Percentiles rank a stretch among this genome's conserved stretches.
These are phyloP conservation scores for Chaetomiaceae sp. DNA, from an alignment of 2,329 filamentous ascomycete genomes.

Conservation along the genomic window DNA sequence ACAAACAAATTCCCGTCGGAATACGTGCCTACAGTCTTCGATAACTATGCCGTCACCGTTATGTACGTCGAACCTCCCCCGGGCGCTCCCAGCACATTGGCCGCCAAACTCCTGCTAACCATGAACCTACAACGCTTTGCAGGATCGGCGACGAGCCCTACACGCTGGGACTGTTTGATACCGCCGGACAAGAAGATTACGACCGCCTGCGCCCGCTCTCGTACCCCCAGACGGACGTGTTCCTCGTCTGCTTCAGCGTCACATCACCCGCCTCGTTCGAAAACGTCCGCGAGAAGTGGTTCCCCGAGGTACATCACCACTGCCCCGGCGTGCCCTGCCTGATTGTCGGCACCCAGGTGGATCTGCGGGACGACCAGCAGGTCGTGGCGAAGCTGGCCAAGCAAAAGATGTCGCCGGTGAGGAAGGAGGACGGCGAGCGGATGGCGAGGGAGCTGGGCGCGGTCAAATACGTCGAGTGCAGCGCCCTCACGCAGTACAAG, in stretches of 20 bases:
- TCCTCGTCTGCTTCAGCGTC: constrained; percentile 98
- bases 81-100: background rate
- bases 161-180: constrained; percentile 95
- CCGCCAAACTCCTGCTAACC: constrained; percentile 12
- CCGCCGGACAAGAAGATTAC: constrained; percentile 98
- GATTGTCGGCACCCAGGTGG: constrained; percentile 95
- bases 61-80: constrained; percentile 65
- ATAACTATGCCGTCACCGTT: constrained; percentile 99
- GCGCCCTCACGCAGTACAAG: constrained; percentile 95
- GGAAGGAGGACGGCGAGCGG: constrained; percentile 85
- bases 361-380: constrained; percentile 82
- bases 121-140: constrained; percentile 17
- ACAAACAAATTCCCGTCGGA: constrained; percentile 99
- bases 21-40: constrained; percentile 99
- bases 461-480: constrained; percentile 98
- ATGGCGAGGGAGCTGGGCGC: constrained; percentile 98
- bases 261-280: constrained; percentile 97
- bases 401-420: constrained; percentile 93
- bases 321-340: constrained; percentile 96
- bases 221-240: constrained; percentile 97
- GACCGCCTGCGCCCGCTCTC: constrained; percentile 93
- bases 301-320: constrained; percentile 97
- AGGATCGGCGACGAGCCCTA: constrained; percentile 99
- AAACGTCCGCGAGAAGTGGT: constrained; percentile 99
- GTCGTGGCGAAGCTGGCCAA: constrained; percentile 89